Percentiles rank a stretch among this genome's conserved stretches.
Evolutionary conservation across 2,329 filamentous ascomycete genomes (phyloP).

Genomic region (Aspergillus hortae): DNA sequence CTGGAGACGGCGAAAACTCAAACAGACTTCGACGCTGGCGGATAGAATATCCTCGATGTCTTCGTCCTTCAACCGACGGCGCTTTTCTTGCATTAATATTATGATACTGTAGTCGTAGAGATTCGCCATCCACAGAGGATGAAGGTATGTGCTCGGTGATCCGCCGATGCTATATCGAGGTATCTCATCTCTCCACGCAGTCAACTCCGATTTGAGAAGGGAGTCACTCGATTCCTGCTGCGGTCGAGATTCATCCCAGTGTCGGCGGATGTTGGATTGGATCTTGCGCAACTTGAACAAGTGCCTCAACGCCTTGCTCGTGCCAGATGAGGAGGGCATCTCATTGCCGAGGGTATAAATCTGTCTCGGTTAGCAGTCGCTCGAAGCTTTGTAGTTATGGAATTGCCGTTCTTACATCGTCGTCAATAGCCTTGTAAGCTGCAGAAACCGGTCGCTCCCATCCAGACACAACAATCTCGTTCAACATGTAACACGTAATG

Average conservation of each 20-base stretch:
- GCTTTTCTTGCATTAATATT: slow-evolving; percentile 24
- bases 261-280: slow-evolving; percentile 23
- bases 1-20: slow-evolving; percentile 23
- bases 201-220: slow-evolving; percentile 22
- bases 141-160: slow-evolving; percentile 20
- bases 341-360: slow-evolving; percentile 20
- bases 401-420: slow-evolving; percentile 16
- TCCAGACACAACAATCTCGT: slow-evolving; percentile 25
- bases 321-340: slow-evolving; percentile 16
- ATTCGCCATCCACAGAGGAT: slow-evolving; percentile 26
- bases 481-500: slow-evolving; percentile 28
- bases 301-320: slow-evolving; percentile 20
- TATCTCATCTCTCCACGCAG: slow-evolving; percentile 26
- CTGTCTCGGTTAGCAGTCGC: slow-evolving; percentile 6
- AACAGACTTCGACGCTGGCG: slow-evolving; percentile 23
- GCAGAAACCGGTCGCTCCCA: slow-evolving; percentile 26
- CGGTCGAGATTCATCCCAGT: slow-evolving; percentile 11
- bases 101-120: slow-evolving; percentile 27
- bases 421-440: slow-evolving; percentile 21
- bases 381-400: neutral
- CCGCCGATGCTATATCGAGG: slow-evolving; percentile 21
- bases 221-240: slow-evolving; percentile 10
- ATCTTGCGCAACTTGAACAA: slow-evolving; percentile 25
- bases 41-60: slow-evolving; percentile 22
- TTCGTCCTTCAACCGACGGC: slow-evolving; percentile 20